Evolutionary conservation across 768 basidiomycete species (phyloP).

Genomic region (Goffeauzyma gilvescens): DNA sequence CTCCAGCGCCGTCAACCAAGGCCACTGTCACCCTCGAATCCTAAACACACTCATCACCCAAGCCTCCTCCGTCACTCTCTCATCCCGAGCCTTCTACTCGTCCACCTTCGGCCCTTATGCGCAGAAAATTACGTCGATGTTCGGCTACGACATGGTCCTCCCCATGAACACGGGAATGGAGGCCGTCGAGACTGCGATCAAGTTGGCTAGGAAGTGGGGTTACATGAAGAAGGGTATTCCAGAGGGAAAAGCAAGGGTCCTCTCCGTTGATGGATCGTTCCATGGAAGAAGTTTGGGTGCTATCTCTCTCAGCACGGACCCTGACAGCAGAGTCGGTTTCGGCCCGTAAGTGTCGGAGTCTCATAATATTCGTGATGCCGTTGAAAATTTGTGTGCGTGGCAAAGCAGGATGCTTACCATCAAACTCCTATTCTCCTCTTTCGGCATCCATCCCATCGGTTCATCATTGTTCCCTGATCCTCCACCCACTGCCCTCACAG

Average conservation of each 20-base stretch:
- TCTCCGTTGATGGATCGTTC: slow-evolving; percentile 79
- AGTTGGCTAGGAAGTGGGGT: slow-evolving; percentile 92
- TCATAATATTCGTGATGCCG: not conserved
- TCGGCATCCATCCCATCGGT: not conserved
- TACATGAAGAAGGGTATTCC: slow-evolving; percentile 68
- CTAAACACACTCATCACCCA: slow-evolving; percentile 63
- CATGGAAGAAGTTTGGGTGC: slow-evolving; percentile 82
- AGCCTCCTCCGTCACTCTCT: slow-evolving; percentile 74
- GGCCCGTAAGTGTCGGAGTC: slow-evolving; percentile 45
- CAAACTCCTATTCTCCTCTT: not conserved
- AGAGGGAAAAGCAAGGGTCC: slow-evolving; percentile 63
- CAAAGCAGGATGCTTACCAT: not conserved
- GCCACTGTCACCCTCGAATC: slow-evolving; percentile 82
- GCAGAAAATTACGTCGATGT: slow-evolving; percentile 58
- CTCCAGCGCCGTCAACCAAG: slow-evolving; percentile 74
- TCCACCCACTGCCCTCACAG: not conserved
- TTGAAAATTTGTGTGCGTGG: no score
- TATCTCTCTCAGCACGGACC: slow-evolving; percentile 80
- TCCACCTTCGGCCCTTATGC: slow-evolving; percentile 79
- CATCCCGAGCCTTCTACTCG: slow-evolving; percentile 92
- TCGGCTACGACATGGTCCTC: slow-evolving; percentile 84
- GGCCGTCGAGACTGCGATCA: slow-evolving; percentile 91
- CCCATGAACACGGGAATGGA: slow-evolving; percentile 99
- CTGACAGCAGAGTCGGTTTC: slow-evolving; percentile 66
- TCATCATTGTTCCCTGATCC: not conserved